Evolutionary conservation across 306 rosid genomes (phyloP).

Genomic region (Crotalaria pallida): DNA sequence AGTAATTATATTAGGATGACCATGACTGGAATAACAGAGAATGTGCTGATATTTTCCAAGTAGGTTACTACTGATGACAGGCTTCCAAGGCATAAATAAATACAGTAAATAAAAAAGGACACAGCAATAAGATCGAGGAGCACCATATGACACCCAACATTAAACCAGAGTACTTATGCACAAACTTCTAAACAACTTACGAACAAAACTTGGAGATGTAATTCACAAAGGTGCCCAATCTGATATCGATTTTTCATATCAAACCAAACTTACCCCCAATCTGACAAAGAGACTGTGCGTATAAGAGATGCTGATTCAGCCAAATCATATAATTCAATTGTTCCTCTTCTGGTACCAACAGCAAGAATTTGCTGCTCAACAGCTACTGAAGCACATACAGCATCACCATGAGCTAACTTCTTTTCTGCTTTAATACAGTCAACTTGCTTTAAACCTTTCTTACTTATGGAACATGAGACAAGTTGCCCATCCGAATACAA

Average conservation of each 20-base stretch:
- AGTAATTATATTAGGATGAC: constrained; percentile 10
- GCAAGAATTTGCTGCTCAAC: constrained; percentile 85
- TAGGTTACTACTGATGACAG: background rate
- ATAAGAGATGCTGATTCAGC: constrained; percentile 67
- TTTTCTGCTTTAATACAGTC: constrained; percentile 79
- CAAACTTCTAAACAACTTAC: background rate
- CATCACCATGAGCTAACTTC: constrained; percentile 68
- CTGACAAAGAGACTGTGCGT: constrained; percentile 74
- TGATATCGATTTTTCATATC: constrained; percentile 18
- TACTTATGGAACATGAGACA: constrained; percentile 78
- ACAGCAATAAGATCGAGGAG: constrained; percentile 2
- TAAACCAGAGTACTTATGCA: background rate
- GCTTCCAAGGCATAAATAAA: background rate
- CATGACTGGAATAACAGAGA: background rate
- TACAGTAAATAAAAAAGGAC: background rate
- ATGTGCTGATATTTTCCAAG: background rate
- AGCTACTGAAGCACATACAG: constrained; percentile 80
- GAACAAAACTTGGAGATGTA: constrained; percentile 6
- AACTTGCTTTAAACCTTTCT: constrained; percentile 82
- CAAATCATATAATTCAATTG: constrained; percentile 82
- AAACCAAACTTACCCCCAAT: constrained; percentile 83
- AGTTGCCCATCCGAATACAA: constrained; percentile 83
- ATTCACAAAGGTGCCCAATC: constrained; percentile 13
- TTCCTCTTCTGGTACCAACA: constrained; percentile 91
- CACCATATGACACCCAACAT: background rate